Base-by-base conservation (phyloP, 164 flowering plant species). In the Sextonia rubra region DNA sequence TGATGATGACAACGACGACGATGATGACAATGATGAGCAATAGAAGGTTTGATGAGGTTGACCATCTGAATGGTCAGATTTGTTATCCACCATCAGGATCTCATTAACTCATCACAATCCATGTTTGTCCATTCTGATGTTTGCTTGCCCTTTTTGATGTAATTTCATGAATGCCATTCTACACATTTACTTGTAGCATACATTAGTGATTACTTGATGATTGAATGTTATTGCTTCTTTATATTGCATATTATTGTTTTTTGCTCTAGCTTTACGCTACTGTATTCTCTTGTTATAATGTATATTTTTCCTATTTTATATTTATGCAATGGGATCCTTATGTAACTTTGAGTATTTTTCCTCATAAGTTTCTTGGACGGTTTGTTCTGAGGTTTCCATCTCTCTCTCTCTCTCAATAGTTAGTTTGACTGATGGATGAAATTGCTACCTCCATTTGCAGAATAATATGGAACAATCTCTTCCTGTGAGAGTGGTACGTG, bases 401-500 rank as follows among this genome's bases (percentile, higher is more conserved):
- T 12, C 58, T 52, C 58, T 52, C 58, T 17, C 58, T 3, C 58
- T 37, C 44, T 7, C 44, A 37, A 23, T 30, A 27, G 2, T 64
- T 3, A n/a, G 68, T 64, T 64, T 64, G 15, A 32, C 37, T 64
- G 24, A 5, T 64, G 5, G 29, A 55, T 55, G 30, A 17, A 23
- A 61, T 69, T 24, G 4, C 23, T 11, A 61, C 27, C 27, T 58
- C 37, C 2, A 18, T 37, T 72, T 61, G 66, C 80, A 96, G 99
- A 86, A 96, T 75, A 84, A 73, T 69, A 78, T 88, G 79, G 95
- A 87, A 52, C 92, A 93, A 44, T 27, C 60, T 66, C 81, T 90
- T 9, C 97, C 97, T 61, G 90, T 96, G n/a, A 85, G 98, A 77
- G 98, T 96, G 9, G 73, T 80, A 26, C 95, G 99, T 66, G 98